Percentiles rank a stretch among this genome's conserved stretches.
These are phyloP conservation scores for Talaromyces marneffei DNA, from an alignment of 2,329 filamentous ascomycete species.

Conservation along the genomic window DNA sequence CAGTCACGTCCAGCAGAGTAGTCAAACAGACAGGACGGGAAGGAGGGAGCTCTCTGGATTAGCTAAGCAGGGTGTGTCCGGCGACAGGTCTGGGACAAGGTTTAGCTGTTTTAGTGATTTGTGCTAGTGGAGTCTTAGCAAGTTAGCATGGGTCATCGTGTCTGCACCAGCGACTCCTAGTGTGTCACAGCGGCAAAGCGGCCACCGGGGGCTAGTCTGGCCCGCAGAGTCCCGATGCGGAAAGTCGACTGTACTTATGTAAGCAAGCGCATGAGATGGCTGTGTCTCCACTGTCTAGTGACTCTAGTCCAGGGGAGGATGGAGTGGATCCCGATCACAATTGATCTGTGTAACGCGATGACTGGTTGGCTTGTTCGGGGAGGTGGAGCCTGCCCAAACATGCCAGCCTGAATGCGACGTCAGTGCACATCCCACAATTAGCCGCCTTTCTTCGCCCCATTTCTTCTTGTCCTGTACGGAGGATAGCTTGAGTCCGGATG, in stretches of 20 bases:
- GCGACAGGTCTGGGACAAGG: background rate
- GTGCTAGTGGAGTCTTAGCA: too few relatives aligned
- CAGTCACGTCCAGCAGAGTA: too few relatives aligned
- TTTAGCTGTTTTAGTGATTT: background rate
- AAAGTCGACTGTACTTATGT: background rate
- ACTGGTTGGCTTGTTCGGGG: background rate
- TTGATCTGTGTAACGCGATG: conserved; percentile 1
- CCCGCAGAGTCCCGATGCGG: background rate
- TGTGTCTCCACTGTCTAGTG: background rate
- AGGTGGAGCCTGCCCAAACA: background rate
- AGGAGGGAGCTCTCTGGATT: background rate
- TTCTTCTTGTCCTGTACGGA: too few relatives aligned
- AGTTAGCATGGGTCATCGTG: background rate
- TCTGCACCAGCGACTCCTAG: background rate
- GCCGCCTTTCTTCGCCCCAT: background rate
- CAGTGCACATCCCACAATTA: conserved; percentile 2
- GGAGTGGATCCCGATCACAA: conserved; percentile 1
- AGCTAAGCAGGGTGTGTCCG: background rate
- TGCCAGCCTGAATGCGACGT: conserved; percentile 1
- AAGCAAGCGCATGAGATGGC: background rate
- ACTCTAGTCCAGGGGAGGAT: conserved; percentile 1
- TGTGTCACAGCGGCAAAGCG: conserved; percentile 2
- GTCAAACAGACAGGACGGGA: background rate
- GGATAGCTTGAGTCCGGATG: too few relatives aligned
- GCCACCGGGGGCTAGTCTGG: conserved; percentile 2